These are phyloP conservation scores for Pestalotiopsis sp. DNA, from an alignment of 2,329 filamentous ascomycete species.

Conservation along the genomic window DNA sequence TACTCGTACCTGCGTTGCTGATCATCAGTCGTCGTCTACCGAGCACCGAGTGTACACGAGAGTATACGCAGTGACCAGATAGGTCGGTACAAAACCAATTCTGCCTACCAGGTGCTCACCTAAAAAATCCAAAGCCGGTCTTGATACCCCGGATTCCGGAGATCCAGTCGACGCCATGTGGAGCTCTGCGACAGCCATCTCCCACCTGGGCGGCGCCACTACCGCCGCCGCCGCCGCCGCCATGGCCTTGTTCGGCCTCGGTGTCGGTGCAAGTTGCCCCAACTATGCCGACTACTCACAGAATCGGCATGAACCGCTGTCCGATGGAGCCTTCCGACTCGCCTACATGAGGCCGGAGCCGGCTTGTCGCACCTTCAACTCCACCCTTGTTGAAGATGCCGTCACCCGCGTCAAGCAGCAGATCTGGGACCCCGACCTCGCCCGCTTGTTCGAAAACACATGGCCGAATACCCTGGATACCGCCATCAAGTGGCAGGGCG, in stretches of 20 bases:
- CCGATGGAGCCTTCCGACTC: slow-evolving; percentile 73
- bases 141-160: no score
- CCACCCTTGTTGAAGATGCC: slow-evolving; percentile 74
- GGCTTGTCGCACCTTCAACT: slow-evolving; percentile 80
- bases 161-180: not conserved
- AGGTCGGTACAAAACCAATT: no score
- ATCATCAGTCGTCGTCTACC: not conserved
- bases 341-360: slow-evolving; percentile 78
- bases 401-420: slow-evolving; percentile 70
- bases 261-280: slow-evolving; percentile 49
- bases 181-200: not conserved
- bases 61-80: not conserved
- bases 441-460: slow-evolving; percentile 70
- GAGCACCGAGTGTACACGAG: not conserved
- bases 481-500: slow-evolving; percentile 69
- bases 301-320: slow-evolving; percentile 69
- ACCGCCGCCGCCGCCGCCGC: not conserved
- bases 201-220: not conserved
- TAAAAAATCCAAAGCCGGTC: no score
- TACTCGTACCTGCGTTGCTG: not conserved
- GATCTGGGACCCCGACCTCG: slow-evolving; percentile 77
- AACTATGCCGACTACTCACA: slow-evolving; percentile 66
- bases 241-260: not conserved
- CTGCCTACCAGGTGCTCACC: no score
- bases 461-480: slow-evolving; percentile 79